These are phyloP conservation scores for Tripterygium wilfordii DNA, from an alignment of 177 flowering plant genomes.

Conservation along the genomic window DNA sequence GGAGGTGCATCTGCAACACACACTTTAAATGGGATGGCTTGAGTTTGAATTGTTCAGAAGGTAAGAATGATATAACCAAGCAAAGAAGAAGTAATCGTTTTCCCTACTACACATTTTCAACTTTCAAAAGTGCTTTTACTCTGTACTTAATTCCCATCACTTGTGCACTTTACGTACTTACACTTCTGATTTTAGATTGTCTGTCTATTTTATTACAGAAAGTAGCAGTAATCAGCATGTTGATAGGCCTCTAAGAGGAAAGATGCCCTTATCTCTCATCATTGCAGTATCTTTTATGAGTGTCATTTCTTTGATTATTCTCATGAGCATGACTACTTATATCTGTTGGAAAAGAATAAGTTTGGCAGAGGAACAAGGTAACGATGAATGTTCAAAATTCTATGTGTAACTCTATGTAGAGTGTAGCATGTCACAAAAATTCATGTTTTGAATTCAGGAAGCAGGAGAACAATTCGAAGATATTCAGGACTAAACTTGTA, in stretches of 20 bases:
- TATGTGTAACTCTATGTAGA: neutral
- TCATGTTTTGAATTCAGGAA: slow-evolving; percentile 10
- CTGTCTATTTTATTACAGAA: slow-evolving; percentile 4
- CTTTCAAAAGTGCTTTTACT: too few relatives aligned
- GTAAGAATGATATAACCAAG: slow-evolving; percentile 6
- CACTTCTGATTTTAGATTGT: neutral
- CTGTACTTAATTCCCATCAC: too few relatives aligned
- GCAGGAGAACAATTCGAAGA: slow-evolving; percentile 5
- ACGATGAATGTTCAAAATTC: too few relatives aligned
- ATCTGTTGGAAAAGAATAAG: slow-evolving; percentile 14
- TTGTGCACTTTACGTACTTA: too few relatives aligned
- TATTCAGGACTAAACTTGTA: slow-evolving; percentile 6
- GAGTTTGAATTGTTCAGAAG: slow-evolving; percentile 21
- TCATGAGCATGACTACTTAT: slow-evolving; percentile 11
- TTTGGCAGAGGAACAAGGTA: slow-evolving; percentile 14
- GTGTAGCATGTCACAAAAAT: neutral
- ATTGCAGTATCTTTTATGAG: slow-evolving; percentile 8
- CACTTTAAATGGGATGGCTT: slow-evolving; percentile 21
- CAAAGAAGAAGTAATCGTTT: too few relatives aligned
- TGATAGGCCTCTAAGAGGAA: neutral
- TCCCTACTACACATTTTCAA: too few relatives aligned
- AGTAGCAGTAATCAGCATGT: neutral
- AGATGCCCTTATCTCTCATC: slow-evolving; percentile 10
- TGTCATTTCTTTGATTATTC: slow-evolving; percentile 5
- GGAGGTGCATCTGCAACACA: slow-evolving; percentile 24